These are phyloP conservation scores for Globisporangium canariense DNA, from an alignment of 352 stramenopile species.

Conservation along the genomic window DNA sequence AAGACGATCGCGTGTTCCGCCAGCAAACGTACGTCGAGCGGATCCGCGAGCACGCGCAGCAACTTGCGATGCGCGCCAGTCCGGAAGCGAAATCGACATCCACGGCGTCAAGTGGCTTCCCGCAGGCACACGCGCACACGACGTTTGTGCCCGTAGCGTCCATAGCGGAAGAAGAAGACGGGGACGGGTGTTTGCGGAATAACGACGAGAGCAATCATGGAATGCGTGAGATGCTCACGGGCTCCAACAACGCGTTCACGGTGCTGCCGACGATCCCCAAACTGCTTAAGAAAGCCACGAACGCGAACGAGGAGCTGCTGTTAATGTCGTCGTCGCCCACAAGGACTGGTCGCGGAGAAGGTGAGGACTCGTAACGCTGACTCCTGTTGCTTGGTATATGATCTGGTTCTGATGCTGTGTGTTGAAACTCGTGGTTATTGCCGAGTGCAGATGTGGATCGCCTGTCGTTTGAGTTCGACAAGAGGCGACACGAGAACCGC, in stretches of 20 bases:
- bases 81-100: slow-evolving; percentile 13
- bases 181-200: neutral
- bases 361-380: neutral
- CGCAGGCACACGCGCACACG: neutral
- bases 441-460: slow-evolving; percentile 21
- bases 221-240: neutral
- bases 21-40: slow-evolving; percentile 50
- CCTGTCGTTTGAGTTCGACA: slow-evolving; percentile 51
- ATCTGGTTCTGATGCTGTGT: neutral
- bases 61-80: slow-evolving; percentile 15
- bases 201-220: neutral
- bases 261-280: slow-evolving; percentile 1
- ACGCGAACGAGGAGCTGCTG: neutral
- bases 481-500: slow-evolving; percentile 32
- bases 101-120: neutral
- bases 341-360: neutral
- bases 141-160: neutral
- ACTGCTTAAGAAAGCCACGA: neutral
- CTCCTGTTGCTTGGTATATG: neutral
- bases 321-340: neutral
- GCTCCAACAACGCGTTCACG: slow-evolving; percentile 4
- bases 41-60: slow-evolving; percentile 35
- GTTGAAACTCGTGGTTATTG: neutral
- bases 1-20: slow-evolving; percentile 35
- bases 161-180: neutral